These are phyloP conservation scores for Penicillium robsamsonii DNA, from an alignment of 495 filamentous ascomycete genomes.

Conservation along the genomic window DNA sequence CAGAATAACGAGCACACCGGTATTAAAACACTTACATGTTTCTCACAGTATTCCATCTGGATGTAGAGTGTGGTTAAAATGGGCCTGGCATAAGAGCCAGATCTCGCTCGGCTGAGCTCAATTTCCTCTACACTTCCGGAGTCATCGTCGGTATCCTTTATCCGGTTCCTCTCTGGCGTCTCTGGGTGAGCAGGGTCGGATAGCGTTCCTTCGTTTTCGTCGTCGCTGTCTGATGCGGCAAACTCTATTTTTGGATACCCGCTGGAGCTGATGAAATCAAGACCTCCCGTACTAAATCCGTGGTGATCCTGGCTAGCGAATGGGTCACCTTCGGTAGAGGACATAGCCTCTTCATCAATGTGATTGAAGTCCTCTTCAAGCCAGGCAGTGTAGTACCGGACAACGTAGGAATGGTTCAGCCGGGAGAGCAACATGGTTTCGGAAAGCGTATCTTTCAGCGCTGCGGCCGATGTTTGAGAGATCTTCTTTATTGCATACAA, in stretches of 20 bases:
- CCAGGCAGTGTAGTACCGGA: slow-evolving; percentile 95
- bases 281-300: slow-evolving; percentile 74
- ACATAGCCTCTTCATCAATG: slow-evolving; percentile 56
- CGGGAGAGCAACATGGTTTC: slow-evolving; percentile 88
- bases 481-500: slow-evolving; percentile 98
- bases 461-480: slow-evolving; percentile 72
- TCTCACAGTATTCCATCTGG: slow-evolving; percentile 97
- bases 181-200: slow-evolving; percentile 27
- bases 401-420: slow-evolving; percentile 93
- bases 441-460: slow-evolving; percentile 80
- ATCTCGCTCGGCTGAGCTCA: slow-evolving; percentile 35
- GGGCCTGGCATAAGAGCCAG: slow-evolving; percentile 41
- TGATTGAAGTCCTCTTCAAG: slow-evolving; percentile 68
- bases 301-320: slow-evolving; percentile 46
- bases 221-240: slow-evolving; percentile 63
- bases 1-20: slow-evolving; percentile 1
- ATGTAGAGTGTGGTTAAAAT: slow-evolving; percentile 69
- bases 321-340: slow-evolving; percentile 54
- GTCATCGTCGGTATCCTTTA: neutral
- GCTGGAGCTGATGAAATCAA: slow-evolving; percentile 92
- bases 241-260: slow-evolving; percentile 80
- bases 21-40: slow-evolving; percentile 56
- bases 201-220: slow-evolving; percentile 47
- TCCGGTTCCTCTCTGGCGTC: slow-evolving; percentile 20
- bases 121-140: slow-evolving; percentile 27